Base-by-base conservation (phyloP, 192 early-diverging fungal genomes). In the Thamnidium elegans region DNA sequence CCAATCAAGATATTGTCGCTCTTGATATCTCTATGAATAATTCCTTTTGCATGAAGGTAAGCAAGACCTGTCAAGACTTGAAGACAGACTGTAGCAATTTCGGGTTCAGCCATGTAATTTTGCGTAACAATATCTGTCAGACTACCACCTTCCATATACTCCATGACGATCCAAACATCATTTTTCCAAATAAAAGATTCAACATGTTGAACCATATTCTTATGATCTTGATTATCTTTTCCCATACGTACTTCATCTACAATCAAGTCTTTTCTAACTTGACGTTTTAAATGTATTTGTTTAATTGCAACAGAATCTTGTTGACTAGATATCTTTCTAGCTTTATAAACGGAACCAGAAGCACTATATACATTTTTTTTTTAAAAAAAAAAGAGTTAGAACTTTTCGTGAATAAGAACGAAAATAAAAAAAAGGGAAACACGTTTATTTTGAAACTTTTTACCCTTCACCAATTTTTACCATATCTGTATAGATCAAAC, bases 221-320 rank as follows among this genome's bases (percentile, higher is more conserved):
- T 68, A 74, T 94, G 93, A 19, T 68, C 75, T 7, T 78, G 81
- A n/a, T 45, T 20, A 66, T 91, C 89, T 59, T 88, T 87, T 87
- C 93, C 91, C n/a, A 94, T 82, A 51, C 88, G 58, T 51, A 94
- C 90, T 77, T 94, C 92, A 65, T 92, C 94, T 69, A 95, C 92
- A 66, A 97, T 94, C 60, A 94, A 75, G 62, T 95, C 94, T 81
- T 94, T 94, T 71, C 94, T 92, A 50, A 92, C 92, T 74, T 97
- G 94, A 71, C 90, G 86, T 71, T 92, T 87, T 56, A 97, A 70
- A 64, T 95, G 90, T 87, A 95, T 97, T 72, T 94, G 92, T 80
- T 97, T 97, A 70, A 97, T 95, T 1, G 93, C 94, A 0, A 95
- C 94, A 1, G 82, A 21, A 10, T 45, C 79, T 17, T 84, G 58